Evolutionary conservation across 2,329 filamentous ascomycete species (phyloP).

Genomic region (Monosporascus sp.): DNA sequence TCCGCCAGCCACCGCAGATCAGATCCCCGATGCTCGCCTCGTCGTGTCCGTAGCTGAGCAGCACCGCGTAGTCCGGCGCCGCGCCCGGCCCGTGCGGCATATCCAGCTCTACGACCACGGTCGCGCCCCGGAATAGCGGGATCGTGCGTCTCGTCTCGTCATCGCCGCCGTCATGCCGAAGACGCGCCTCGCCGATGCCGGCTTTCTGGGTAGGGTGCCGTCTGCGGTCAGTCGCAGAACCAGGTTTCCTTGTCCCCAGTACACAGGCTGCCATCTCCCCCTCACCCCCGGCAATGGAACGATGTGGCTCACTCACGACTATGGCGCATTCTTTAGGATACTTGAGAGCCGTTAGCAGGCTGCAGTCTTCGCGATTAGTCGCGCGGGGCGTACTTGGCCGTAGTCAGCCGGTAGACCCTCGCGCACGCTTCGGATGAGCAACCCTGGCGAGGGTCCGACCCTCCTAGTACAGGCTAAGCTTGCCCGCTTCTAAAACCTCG

Average conservation of each 20-base stretch:
- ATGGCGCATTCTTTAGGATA: background rate
- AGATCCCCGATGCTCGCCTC: background rate
- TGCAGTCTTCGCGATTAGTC: background rate
- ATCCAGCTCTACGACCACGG: background rate
- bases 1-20: background rate
- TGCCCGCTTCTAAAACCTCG: no score
- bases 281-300: background rate
- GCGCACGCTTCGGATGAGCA: background rate
- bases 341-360: background rate
- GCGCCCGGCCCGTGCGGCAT: background rate
- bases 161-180: background rate
- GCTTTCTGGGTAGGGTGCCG: background rate
- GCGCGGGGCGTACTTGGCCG: background rate
- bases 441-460: background rate
- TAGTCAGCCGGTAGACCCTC: background rate
- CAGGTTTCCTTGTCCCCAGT: no score
- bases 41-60: background rate
- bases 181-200: background rate
- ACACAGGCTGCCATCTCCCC: no score
- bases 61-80: background rate
- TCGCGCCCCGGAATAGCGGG: background rate
- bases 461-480: no score
- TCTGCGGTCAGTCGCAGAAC: no score
- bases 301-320: background rate
- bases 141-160: background rate